Evolutionary conservation across 2,329 filamentous ascomycete genomes (phyloP), one percentile per base, ranked within the genome.

Genomic region (Bipolaris gigantea): DNA sequence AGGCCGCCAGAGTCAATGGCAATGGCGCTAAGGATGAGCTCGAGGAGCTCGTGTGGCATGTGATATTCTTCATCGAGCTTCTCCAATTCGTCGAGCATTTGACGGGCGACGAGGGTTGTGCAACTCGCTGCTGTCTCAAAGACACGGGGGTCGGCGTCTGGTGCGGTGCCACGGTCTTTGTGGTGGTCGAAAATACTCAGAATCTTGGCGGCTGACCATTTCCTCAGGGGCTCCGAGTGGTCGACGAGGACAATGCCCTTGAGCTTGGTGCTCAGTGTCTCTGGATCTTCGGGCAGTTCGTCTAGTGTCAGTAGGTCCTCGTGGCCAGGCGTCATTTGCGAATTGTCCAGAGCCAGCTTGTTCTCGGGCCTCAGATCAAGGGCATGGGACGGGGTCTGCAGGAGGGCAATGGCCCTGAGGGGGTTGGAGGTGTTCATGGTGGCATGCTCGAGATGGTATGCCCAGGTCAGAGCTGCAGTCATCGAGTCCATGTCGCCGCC

Each of bases 321-420:
- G 52, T 80, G 78, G 0, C 75, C 76, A 3, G 70, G 68, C 38
- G 75, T 79, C 78, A 80, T 80, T 59, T 74, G 70, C 7, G 77
- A 76, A 46, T 78, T 77, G 43, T 72, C 64, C 53, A 80, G 63
- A 6, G 77, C 78, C 13, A 79, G 48, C 59, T 77, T 75, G 59
- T 80, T 80, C 67, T 80, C 78, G 1, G 78, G 78, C 4, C 78
- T 69, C n/a, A 80, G 66, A 50, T 80, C 78, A 19, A 80, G 65
- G 1, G 76, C 77, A 59, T 79, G 76, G 0, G 73, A 75, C 0
- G 76, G 75, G 0, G 78, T 80, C 58, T 80, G 78, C 25, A 80
- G 66, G 41, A 80, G 63, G 1, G 78, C 77, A 50, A 80, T 78
- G 5, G 77, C 78, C 56, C 79, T 80, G 57, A 76, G 53, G 0